A percentile compares a stretch with the other conserved stretches of the same genome.
Evolutionary conservation across 192 early-diverging fungal species (phyloP).

Genomic region (Backusella australiensis): DNA sequence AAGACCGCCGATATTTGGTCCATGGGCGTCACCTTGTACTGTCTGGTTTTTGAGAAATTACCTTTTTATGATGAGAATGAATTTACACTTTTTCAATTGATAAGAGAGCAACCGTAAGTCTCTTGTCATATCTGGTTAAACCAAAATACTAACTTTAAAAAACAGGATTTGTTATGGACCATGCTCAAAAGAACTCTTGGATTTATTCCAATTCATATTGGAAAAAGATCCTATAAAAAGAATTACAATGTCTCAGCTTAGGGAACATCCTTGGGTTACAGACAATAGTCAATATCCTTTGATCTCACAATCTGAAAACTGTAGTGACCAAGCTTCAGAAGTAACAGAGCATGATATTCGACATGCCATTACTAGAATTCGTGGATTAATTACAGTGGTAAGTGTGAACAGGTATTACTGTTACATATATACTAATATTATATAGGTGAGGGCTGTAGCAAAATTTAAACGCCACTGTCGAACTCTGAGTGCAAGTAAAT

Average conservation of each 20-base stretch:
- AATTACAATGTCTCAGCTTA: neutral
- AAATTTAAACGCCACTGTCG: neutral
- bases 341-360: neutral
- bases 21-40: neutral
- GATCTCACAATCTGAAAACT: neutral
- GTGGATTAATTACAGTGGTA: neutral
- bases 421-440: neutral
- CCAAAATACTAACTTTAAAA: neutral
- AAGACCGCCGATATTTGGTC: constrained; percentile 3
- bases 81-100: neutral
- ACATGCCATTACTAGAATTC: neutral
- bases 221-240: neutral
- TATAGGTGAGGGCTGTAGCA: neutral
- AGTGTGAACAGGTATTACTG: neutral
- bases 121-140: neutral
- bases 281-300: neutral
- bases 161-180: neutral
- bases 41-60: neutral
- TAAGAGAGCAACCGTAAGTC: neutral
- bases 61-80: neutral
- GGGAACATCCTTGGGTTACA: neutral
- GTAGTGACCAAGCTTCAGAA: neutral
- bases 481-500: neutral
- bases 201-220: neutral
- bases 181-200: neutral